Conservation (phyloP, 345 rosid species). For the Lumnitzera littorea region DNA sequence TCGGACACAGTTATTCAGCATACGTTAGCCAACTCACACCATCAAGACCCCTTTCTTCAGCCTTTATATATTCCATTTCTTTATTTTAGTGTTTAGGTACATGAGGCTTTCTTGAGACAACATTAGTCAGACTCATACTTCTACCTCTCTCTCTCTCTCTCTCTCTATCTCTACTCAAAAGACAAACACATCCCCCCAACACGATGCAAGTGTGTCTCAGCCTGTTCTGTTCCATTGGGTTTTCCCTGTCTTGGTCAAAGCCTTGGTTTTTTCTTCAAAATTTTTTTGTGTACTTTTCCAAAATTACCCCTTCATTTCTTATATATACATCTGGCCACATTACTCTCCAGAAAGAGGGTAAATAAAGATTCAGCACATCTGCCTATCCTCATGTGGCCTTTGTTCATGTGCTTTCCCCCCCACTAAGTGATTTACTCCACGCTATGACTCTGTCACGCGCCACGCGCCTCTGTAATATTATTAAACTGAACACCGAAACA, state of each 20-base stretch:
- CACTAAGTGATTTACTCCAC: no score
- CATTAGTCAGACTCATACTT: neutral
- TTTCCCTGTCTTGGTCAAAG: neutral
- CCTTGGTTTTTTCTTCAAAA: neutral
- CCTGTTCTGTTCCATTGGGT: neutral
- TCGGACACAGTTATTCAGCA: no score
- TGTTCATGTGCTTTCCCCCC: neutral
- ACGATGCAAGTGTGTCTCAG: no score
- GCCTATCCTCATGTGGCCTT: constrained; percentile 19
- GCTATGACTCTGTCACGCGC: no score
- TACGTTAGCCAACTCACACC: constrained; percentile 24
- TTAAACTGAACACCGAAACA: no score
- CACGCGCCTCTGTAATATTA: no score
- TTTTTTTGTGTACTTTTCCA: neutral
- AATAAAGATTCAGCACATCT: neutral
- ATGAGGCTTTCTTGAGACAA: no score
- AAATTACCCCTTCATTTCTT: no score
- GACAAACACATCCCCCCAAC: no score
- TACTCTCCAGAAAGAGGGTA: constrained; percentile 10
- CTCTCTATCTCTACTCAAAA: neutral
- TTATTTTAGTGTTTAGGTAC: no score
- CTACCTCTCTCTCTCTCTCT: no score
- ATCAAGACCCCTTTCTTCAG: constrained; percentile 9
- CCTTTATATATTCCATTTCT: neutral
- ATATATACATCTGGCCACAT: constrained; percentile 40